These are phyloP conservation scores for Leccinum pachyderme DNA, from an alignment of 1,284 basidiomycete genomes.

Conservation along the genomic window DNA sequence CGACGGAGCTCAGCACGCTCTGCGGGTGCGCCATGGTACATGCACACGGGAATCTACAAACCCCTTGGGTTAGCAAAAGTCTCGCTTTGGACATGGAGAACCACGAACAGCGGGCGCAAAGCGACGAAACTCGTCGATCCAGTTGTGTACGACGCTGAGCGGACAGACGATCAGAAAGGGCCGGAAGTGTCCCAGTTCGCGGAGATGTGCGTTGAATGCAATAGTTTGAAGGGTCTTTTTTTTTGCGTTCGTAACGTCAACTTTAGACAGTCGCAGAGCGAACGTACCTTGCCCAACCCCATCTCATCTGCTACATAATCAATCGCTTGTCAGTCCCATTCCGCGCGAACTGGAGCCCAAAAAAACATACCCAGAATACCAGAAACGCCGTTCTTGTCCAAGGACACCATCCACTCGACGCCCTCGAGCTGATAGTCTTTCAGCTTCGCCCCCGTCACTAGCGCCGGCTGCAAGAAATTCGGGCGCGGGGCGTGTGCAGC, in stretches of 20 bases:
- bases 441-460: slow-evolving; percentile 83
- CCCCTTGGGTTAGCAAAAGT: not conserved
- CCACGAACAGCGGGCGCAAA: slow-evolving; percentile 75
- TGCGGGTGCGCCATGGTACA: slow-evolving; percentile 86
- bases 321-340: not conserved
- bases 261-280: not conserved
- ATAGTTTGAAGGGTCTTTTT: slow-evolving; percentile 91
- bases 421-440: slow-evolving; percentile 94
- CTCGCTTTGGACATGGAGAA: not conserved
- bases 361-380: slow-evolving; percentile 76
- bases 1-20: slow-evolving; percentile 76
- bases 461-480: slow-evolving; percentile 67
- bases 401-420: slow-evolving; percentile 92
- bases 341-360: not conserved
- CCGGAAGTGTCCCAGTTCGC: slow-evolving; percentile 69
- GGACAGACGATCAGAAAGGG: slow-evolving; percentile 93
- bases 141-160: slow-evolving; percentile 90
- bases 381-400: slow-evolving; percentile 93
- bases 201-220: slow-evolving; percentile 86
- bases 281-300: slow-evolving; percentile 81
- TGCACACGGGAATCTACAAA: slow-evolving; percentile 73
- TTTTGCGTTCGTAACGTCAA: not conserved
- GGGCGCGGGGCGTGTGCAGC: slow-evolving; percentile 22
- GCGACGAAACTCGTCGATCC: slow-evolving; percentile 83
- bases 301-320: slow-evolving; percentile 78